Evolutionary conservation across 768 basidiomycete genomes (phyloP).

Genomic region (Fistulinella prunicolor): DNA sequence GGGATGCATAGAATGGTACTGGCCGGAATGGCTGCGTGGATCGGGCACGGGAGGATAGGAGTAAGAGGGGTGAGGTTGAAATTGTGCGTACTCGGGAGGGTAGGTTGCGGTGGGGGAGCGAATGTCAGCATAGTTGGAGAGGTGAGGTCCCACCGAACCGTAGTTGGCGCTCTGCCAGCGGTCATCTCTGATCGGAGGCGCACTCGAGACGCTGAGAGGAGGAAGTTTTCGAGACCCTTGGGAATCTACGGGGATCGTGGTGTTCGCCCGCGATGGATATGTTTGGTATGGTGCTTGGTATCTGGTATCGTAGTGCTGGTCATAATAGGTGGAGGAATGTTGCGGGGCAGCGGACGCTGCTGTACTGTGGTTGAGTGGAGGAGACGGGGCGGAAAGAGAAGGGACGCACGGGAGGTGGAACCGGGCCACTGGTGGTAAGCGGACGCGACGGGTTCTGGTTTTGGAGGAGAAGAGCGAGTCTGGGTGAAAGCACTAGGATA

Average conservation of each 20-base stretch:
- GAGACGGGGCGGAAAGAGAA: slow-evolving; percentile 20
- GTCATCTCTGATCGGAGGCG: slow-evolving; percentile 44
- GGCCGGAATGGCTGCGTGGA: slow-evolving; percentile 30
- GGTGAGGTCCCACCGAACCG: slow-evolving; percentile 35
- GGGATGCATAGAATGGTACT: slow-evolving; percentile 26
- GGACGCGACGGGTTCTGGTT: slow-evolving; percentile 53
- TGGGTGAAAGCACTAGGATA: slow-evolving; percentile 60
- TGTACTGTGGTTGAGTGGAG: slow-evolving; percentile 3
- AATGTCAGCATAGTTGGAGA: slow-evolving; percentile 42
- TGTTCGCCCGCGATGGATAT: slow-evolving; percentile 48
- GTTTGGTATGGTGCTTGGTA: slow-evolving; percentile 41
- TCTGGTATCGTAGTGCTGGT: slow-evolving; percentile 53
- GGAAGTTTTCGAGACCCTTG: slow-evolving; percentile 59
- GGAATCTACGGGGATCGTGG: slow-evolving; percentile 46
- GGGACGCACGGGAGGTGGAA: slow-evolving; percentile 32
- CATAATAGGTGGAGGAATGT: slow-evolving; percentile 49
- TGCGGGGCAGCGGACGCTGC: slow-evolving; percentile 43
- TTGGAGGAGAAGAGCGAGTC: slow-evolving; percentile 60
- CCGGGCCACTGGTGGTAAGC: slow-evolving; percentile 46
- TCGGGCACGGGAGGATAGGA: slow-evolving; percentile 37
- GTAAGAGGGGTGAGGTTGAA: slow-evolving; percentile 36
- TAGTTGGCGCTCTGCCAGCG: slow-evolving; percentile 45
- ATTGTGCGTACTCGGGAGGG: slow-evolving; percentile 50
- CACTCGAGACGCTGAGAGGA: slow-evolving; percentile 43
- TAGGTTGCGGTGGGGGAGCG: slow-evolving; percentile 67